Evolutionary conservation across 352 stramenopile genomes (phyloP).

Genomic region (Globisporangium splendens): DNA sequence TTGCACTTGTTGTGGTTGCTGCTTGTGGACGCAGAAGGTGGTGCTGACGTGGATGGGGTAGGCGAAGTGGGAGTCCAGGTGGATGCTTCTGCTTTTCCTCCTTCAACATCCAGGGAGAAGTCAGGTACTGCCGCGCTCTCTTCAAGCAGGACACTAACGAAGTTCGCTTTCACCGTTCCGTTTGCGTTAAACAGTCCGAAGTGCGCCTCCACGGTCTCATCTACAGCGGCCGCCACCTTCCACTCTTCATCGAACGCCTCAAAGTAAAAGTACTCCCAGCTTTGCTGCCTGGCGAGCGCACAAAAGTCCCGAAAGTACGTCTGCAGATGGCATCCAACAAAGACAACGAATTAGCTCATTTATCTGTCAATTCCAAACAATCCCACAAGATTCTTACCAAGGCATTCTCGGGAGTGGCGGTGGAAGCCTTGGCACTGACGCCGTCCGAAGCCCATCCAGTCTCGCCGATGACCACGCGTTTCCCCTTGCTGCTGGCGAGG

Average conservation of each 20-base stretch:
- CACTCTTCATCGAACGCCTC: constrained; percentile 60
- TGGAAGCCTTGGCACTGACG: constrained; percentile 27
- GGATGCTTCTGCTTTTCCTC: too few species aligned
- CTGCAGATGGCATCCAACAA: neutral
- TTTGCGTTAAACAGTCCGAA: constrained; percentile 55
- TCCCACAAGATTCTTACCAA: too few species aligned
- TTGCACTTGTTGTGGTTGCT: too few species aligned
- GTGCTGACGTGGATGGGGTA: too few species aligned
- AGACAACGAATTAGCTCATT: too few species aligned
- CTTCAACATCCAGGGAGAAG: too few species aligned
- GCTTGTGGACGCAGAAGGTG: too few species aligned
- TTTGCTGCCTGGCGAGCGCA: too few species aligned
- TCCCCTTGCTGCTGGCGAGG: constrained; percentile 23
- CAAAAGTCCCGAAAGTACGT: constrained; percentile 59
- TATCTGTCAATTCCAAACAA: too few species aligned
- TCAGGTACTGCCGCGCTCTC: too few species aligned
- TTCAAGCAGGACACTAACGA: constrained; percentile 6
- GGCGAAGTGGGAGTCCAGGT: too few species aligned
- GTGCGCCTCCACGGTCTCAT: constrained; percentile 52
- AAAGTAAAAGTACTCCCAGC: constrained; percentile 63
- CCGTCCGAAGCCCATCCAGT: constrained; percentile 62
- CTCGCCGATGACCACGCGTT: constrained; percentile 60
- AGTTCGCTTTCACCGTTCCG: constrained; percentile 40
- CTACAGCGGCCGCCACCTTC: constrained; percentile 29
- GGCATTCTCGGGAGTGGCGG: constrained; percentile 40